These are phyloP conservation scores for Lophiotrema nucula DNA, from an alignment of 495 filamentous ascomycete genomes.

Conservation along the genomic window DNA sequence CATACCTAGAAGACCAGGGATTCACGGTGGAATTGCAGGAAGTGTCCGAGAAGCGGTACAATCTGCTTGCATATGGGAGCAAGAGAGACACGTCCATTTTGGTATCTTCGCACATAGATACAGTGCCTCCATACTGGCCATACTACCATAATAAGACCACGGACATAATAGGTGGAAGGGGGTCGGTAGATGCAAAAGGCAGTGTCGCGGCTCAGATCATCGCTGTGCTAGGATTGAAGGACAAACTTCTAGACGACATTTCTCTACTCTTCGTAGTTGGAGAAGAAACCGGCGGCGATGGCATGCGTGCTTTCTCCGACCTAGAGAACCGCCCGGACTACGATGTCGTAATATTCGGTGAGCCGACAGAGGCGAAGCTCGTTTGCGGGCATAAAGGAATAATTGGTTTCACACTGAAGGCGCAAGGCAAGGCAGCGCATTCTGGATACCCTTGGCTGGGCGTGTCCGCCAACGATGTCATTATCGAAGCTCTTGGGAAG, in stretches of 20 bases:
- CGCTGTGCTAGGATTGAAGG: slow-evolving; percentile 58
- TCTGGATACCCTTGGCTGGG: slow-evolving; percentile 88
- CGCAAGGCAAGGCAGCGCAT: slow-evolving; percentile 77
- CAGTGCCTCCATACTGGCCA: slow-evolving; percentile 69
- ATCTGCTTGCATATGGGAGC: slow-evolving; percentile 74
- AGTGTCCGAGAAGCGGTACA: slow-evolving; percentile 55
- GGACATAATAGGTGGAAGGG: slow-evolving; percentile 65
- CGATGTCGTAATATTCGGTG: slow-evolving; percentile 80
- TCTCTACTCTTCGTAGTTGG: slow-evolving; percentile 87
- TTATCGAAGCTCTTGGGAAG: slow-evolving; percentile 64
- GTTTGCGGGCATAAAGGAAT: slow-evolving; percentile 89
- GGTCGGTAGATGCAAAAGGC: slow-evolving; percentile 86
- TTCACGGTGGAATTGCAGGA: slow-evolving; percentile 67
- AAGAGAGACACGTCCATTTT: slow-evolving; percentile 62
- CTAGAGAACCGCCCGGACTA: slow-evolving; percentile 56
- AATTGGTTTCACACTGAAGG: slow-evolving; percentile 59
- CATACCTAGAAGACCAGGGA: slow-evolving; percentile 57
- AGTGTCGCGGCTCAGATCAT: slow-evolving; percentile 76
- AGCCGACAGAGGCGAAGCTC: slow-evolving; percentile 84
- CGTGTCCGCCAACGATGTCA: slow-evolving; percentile 69
- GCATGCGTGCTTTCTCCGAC: slow-evolving; percentile 62
- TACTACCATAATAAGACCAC: slow-evolving; percentile 45
- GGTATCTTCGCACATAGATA: slow-evolving; percentile 71
- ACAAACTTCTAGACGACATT: slow-evolving; percentile 43
- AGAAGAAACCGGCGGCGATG: slow-evolving; percentile 77